Base-by-base conservation (phyloP, 352 stramenopile genomes). In the Pelagophyceae sp. region DNA sequence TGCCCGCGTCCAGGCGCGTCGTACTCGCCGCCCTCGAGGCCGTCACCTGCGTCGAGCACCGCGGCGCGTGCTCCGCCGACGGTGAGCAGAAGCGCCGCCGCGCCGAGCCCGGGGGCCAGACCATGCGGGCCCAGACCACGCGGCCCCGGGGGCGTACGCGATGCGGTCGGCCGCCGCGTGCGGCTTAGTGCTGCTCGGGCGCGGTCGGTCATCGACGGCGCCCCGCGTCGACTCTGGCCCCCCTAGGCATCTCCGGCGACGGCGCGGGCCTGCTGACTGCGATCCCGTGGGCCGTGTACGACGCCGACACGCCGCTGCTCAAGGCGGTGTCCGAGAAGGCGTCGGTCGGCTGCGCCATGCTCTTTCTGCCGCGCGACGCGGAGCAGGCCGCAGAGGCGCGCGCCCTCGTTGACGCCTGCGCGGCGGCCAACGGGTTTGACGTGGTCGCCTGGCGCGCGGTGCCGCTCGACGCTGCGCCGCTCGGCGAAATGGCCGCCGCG, bases 391-490 rank as follows among this genome's bases (percentile, higher is more conserved):
- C 89, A 3, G 77, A 84, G 2, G 86, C 92, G 27, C 95, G 95
- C 77, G 81, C 86, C 5, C 75, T 89, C 37, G 93, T 96, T 74
- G 91, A 97, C 79, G 85, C 90, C 75, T 92, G 93, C 27, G 96
- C 95, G 75, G 78, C 85, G 17, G 82, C 87, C 15, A 95, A 96
- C 82, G 92, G 95, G 27, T 82, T 98, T 27, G 86, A 90, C 31
- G 89, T 98, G 67, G 78, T 97, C 17, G 95, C 92, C 17, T 98
- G 95, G 94, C 87, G 94, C 77, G 82, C 87, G 40, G 91, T 98
- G 78, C 94, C 95, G 19, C 94, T 95, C 11, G 91, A 96, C 70
- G 85, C 86, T 38, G 84, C 80, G 64, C 89, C 90, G 35, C 81
- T 98, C 20, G 94, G 95, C 33, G 86, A 86, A 31, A 92, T 89